Percentiles rank a stretch among this genome's conserved stretches.
These are phyloP conservation scores for Colletotrichum salicis DNA, from an alignment of 2,329 filamentous ascomycete genomes.

Conservation along the genomic window DNA sequence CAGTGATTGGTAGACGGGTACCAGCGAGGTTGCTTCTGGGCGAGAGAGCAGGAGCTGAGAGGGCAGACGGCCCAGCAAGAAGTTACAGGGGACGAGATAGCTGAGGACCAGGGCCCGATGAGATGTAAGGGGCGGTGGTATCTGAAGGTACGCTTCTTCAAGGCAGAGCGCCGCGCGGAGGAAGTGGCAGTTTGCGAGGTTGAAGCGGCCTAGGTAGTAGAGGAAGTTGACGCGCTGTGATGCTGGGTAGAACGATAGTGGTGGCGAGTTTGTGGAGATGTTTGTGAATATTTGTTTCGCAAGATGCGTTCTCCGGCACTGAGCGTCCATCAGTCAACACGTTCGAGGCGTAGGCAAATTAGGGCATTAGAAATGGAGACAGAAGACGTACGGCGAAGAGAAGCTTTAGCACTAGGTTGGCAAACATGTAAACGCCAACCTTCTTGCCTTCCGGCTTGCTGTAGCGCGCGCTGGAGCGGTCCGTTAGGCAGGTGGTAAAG, in stretches of 20 bases:
- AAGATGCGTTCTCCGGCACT: constrained; percentile 84
- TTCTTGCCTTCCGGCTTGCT: constrained; percentile 85
- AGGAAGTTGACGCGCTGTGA: constrained; percentile 91
- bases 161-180: constrained; percentile 79
- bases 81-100: constrained; percentile 83
- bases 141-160: constrained; percentile 82
- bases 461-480: constrained; percentile 74
- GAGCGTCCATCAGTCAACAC: background rate
- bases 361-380: background rate
- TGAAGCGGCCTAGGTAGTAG: constrained; percentile 92
- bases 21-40: constrained; percentile 74
- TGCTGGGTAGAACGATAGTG: constrained; percentile 83
- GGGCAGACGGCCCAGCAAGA: constrained; percentile 87
- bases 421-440: constrained; percentile 88
- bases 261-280: constrained; percentile 84
- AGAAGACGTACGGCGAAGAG: constrained; percentile 76
- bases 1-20: constrained; percentile 77
- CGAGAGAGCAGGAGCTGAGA: constrained; percentile 72
- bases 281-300: constrained; percentile 91
- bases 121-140: constrained; percentile 67
- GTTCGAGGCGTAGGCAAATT: constrained; percentile 22
- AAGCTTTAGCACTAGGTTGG: constrained; percentile 88
- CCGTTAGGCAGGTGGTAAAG: constrained; percentile 89
- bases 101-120: constrained; percentile 85
- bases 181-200: constrained; percentile 87